Evolutionary conservation across 805 yeast genomes (phyloP), one percentile per base, ranked within the genome.

Genomic region (Candida xiaguanensis): DNA sequence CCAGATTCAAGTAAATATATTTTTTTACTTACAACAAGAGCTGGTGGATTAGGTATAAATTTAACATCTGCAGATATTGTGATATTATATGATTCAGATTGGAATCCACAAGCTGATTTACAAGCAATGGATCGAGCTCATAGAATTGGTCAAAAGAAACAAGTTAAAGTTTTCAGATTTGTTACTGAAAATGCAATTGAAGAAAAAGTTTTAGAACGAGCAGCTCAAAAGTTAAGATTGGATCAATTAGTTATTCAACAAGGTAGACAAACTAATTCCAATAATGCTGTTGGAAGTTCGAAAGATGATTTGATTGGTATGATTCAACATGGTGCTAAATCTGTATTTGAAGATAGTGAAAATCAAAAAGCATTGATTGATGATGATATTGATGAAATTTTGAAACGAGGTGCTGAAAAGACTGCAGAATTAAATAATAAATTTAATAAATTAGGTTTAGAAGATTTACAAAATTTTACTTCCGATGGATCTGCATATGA

Each of bases 71-170:
- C 98, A 2, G 96, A 90, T 58, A 80, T 85, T 31, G 98, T 90
- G 36, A 77, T 90, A 3, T 61, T 90, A 19, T 91, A 78, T 56
- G 98, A 90, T 60, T 85, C 95, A 0, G 98, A 90, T 65, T 90
- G 98, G 98, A 90, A 90, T 56, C 98, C 98, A 2, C 98, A 90
- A 58, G 97, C 96, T 0, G 98, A 90, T 70, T 70, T 90, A 52
- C 98, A 90, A 65, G 97, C 97, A 1, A 90, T 90, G 98, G 98
- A 91, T 60, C 77, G 98, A 56, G 98, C 97, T 1, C 98, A 90
- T 57, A 80, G 98, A 70, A 90, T 90, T 56, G 98, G 98, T 14
- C 98, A 90, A 60, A 91, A 86, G 58, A 91, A 91, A 56, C 99
- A 91, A 65, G 99, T 91, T 7, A 76, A 81, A 51, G 98, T 91